Evolutionary conservation across 2,329 filamentous ascomycete genomes (phyloP).

Genomic region (Pseudofabraea citricarpa): DNA sequence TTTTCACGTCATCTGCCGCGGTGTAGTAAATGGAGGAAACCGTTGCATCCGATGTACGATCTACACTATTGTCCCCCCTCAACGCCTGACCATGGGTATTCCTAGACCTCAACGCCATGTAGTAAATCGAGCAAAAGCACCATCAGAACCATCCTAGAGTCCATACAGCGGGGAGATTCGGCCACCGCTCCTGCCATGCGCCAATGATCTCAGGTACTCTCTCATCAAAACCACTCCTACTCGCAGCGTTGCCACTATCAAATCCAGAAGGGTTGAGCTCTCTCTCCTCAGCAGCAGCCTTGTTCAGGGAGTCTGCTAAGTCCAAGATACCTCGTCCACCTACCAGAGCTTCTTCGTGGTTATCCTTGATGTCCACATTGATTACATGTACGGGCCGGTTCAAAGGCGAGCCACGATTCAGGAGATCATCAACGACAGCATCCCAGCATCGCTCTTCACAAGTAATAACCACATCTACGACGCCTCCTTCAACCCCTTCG

Average conservation of each 20-base stretch:
- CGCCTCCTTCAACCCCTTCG: conserved; percentile 76
- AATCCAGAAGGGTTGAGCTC: conserved; percentile 58
- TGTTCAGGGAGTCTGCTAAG: conserved; percentile 79
- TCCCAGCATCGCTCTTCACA: conserved; percentile 99
- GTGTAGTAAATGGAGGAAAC: no score
- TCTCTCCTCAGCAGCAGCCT: conserved; percentile 72
- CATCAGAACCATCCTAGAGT: conserved; percentile 87
- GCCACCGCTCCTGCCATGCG: conserved; percentile 93
- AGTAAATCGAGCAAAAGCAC: conserved; percentile 7
- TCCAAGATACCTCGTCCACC: conserved; percentile 91
- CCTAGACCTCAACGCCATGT: conserved; percentile 13
- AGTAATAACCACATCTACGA: conserved; percentile 92
- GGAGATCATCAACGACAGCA: conserved; percentile 88
- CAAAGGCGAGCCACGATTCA: conserved; percentile 77
- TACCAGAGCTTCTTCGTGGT: conserved; percentile 90
- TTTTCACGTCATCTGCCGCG: no score
- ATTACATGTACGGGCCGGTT: conserved; percentile 96
- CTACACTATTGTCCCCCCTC: no score
- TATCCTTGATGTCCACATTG: conserved; percentile 97
- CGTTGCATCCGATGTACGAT: no score
- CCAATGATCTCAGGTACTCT: conserved; percentile 87
- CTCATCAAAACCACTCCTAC: conserved; percentile 80
- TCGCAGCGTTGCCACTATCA: conserved; percentile 62
- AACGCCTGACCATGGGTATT: conserved; percentile 14
- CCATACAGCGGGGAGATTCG: conserved; percentile 86